These are phyloP conservation scores for Aphanomyces invadans DNA, from an alignment of 352 stramenopile genomes.

Conservation along the genomic window DNA sequence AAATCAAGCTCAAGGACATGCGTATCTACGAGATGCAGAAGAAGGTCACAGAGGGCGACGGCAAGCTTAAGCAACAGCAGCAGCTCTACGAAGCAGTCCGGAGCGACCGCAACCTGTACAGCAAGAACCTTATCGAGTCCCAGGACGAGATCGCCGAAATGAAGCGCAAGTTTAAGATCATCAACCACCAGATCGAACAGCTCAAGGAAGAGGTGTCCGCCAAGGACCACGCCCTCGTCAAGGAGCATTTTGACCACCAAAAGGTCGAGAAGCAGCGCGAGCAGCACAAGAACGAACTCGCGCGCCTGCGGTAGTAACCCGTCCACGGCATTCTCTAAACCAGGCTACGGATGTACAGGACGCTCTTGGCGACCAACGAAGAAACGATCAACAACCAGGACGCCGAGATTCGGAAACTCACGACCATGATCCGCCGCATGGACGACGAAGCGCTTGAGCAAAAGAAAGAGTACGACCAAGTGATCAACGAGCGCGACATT, in stretches of 20 bases:
- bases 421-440: constrained; percentile 87
- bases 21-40: constrained; percentile 76
- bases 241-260: constrained; percentile 94
- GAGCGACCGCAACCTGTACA: constrained; percentile 92
- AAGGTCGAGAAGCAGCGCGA: constrained; percentile 94
- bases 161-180: constrained; percentile 96
- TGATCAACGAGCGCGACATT: constrained; percentile 96
- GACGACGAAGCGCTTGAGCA: constrained; percentile 91
- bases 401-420: constrained; percentile 89
- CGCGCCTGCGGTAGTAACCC: constrained; percentile 76
- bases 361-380: constrained; percentile 82
- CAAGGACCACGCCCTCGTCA: constrained; percentile 93
- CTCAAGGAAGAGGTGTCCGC: constrained; percentile 93
- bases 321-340: no score
- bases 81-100: constrained; percentile 93
- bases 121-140: constrained; percentile 93
- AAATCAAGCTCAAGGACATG: constrained; percentile 76
- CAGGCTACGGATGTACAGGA: constrained; percentile 23
- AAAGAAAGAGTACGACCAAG: constrained; percentile 93
- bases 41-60: constrained; percentile 86
- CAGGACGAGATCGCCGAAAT: constrained; percentile 95
- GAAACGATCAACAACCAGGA: constrained; percentile 93
- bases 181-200: constrained; percentile 94
- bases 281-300: constrained; percentile 90
- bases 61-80: constrained; percentile 95